These are phyloP conservation scores for Medicago ruthenica DNA, from an alignment of 306 rosid genomes.

Conservation along the genomic window DNA sequence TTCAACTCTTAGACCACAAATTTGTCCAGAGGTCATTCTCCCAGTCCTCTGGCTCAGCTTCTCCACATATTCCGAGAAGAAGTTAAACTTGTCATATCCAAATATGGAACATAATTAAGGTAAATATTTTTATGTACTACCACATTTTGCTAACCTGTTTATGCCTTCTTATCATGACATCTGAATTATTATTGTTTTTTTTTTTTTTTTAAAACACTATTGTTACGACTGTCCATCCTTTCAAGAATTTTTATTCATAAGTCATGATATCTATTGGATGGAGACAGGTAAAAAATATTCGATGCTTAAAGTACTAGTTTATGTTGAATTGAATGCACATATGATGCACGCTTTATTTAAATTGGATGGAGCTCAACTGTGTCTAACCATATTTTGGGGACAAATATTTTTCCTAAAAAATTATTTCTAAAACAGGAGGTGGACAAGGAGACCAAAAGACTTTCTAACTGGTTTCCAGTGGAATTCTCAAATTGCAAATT, in stretches of 20 bases:
- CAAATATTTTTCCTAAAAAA: conserved; percentile 5
- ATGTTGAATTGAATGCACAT: neutral
- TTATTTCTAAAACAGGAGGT: conserved; percentile 31
- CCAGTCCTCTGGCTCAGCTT: conserved; percentile 68
- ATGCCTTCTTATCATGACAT: neutral
- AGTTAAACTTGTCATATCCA: conserved; percentile 42
- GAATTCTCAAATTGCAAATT: too few species aligned
- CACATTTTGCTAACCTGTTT: conserved; percentile 29
- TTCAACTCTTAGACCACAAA: conserved; percentile 66
- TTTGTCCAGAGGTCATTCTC: conserved; percentile 69
- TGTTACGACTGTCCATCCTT: neutral
- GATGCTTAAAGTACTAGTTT: conserved; percentile 17
- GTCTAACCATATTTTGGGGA: conserved; percentile 2
- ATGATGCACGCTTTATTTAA: conserved; percentile 27
- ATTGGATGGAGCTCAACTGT: neutral
- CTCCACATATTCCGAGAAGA: conserved; percentile 59
- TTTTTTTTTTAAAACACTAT: neutral
- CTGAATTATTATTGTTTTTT: too few species aligned
- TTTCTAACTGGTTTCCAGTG: too few species aligned
- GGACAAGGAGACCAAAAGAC: too few species aligned
- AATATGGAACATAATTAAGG: conserved; percentile 51
- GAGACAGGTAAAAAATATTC: conserved; percentile 5
- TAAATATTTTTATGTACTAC: conserved; percentile 26
- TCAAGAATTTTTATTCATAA: conserved; percentile 18
- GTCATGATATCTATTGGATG: neutral